Conservation (phyloP, 1,284 basidiomycete species). For the Jaminaea rosea region DNA sequence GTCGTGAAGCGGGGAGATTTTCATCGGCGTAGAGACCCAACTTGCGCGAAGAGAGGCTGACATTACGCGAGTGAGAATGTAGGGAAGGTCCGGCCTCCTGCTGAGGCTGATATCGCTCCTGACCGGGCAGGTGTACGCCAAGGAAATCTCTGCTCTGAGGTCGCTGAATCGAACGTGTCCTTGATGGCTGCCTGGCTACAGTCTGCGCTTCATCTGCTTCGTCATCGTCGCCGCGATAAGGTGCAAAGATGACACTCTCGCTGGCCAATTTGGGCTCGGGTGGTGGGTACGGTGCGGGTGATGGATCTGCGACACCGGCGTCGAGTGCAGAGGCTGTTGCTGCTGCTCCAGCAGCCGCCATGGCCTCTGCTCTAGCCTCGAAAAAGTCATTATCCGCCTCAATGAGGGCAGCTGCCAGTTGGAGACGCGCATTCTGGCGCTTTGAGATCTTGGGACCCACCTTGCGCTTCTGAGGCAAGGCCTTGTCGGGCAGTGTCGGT, state of each 20-base stretch:
- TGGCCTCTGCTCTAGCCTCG: slow-evolving; percentile 18
- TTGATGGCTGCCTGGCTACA: neutral
- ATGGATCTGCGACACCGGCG: slow-evolving; percentile 6
- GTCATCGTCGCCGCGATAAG: slow-evolving; percentile 18
- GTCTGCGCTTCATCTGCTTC: slow-evolving; percentile 1
- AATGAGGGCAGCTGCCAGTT: slow-evolving; percentile 40
- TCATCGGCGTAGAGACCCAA: too few relatives aligned
- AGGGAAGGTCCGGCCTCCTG: too few relatives aligned
- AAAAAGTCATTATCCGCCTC: slow-evolving; percentile 44
- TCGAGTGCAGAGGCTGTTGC: slow-evolving; percentile 3
- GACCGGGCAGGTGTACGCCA: slow-evolving; percentile 24
- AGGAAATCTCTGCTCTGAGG: slow-evolving; percentile 28
- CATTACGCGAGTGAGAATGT: too few relatives aligned
- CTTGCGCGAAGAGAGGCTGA: too few relatives aligned
- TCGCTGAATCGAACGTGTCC: neutral
- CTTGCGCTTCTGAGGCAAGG: too few relatives aligned
- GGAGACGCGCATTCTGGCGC: slow-evolving; percentile 6
- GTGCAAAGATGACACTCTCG: slow-evolving; percentile 37
- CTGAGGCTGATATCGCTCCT: too few relatives aligned
- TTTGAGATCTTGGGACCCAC: slow-evolving; percentile 29
- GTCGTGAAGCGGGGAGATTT: too few relatives aligned
- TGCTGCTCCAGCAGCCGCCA: neutral
- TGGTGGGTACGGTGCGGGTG: slow-evolving; percentile 8
- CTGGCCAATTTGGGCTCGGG: slow-evolving; percentile 32
- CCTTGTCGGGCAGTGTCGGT: too few relatives aligned